A percentile compares a stretch with the other conserved stretches of the same genome.
phyloP scores from a whole-genome alignment of 495 filamentous ascomycete species.

The Sordaria brevicollis region DNA sequence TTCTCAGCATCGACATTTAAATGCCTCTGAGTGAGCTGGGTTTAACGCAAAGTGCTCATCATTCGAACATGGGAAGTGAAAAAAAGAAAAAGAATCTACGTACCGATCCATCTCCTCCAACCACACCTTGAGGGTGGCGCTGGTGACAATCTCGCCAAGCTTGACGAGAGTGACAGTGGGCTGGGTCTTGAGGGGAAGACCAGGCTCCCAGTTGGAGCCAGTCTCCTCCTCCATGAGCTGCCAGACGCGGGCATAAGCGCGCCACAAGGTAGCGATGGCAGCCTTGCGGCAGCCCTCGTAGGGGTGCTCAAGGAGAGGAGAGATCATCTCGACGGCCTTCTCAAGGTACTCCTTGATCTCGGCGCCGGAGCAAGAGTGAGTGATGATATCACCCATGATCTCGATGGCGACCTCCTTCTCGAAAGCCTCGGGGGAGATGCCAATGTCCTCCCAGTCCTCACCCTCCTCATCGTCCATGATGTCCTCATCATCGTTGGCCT shows the following conservation, averaged over 20 bases:
- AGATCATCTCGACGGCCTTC: slow-evolving; percentile 73
- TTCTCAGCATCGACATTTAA: slow-evolving; percentile 79
- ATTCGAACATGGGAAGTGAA: slow-evolving; percentile 34
- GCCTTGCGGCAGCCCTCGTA: slow-evolving; percentile 93
- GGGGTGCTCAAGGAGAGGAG: slow-evolving; percentile 69
- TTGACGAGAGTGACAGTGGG: slow-evolving; percentile 68
- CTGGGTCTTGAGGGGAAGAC: slow-evolving; percentile 70
- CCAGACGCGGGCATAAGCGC: slow-evolving; percentile 87
- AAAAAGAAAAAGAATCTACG: slow-evolving; percentile 24
- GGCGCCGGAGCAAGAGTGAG: slow-evolving; percentile 63
- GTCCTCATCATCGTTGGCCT: slow-evolving; percentile 40
- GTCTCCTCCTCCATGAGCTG: slow-evolving; percentile 69
- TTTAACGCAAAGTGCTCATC: slow-evolving; percentile 89
- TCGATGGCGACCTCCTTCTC: slow-evolving; percentile 98
- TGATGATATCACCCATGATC: slow-evolving; percentile 85
- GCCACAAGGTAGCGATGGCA: slow-evolving; percentile 81
- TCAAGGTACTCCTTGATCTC: slow-evolving; percentile 70
- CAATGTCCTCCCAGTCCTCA: slow-evolving; percentile 72
- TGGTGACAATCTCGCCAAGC: slow-evolving; percentile 79
- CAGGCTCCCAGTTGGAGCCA: slow-evolving; percentile 77
- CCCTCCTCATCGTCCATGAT: slow-evolving; percentile 54
- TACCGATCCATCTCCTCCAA: slow-evolving; percentile 87
- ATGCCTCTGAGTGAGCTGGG: slow-evolving; percentile 99
- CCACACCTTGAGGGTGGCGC: slow-evolving; percentile 76
- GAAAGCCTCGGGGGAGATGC: slow-evolving; percentile 75